Conservation (phyloP, 331 rosid species). For the Acacia concinna region DNA sequence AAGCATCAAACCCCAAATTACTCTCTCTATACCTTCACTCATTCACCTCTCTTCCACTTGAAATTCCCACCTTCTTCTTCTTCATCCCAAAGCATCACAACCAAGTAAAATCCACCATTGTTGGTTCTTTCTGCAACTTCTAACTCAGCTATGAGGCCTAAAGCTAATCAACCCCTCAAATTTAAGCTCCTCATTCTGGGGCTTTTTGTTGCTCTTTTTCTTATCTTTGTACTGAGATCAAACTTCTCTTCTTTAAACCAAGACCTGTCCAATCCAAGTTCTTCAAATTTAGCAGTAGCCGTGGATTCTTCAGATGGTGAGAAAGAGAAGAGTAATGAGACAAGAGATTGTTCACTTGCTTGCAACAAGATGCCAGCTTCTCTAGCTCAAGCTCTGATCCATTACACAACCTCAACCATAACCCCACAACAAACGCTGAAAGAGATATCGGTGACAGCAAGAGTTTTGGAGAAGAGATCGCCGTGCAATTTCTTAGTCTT, state of each 20-base stretch:
- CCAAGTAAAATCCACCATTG: constrained; percentile 26
- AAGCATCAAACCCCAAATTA: background rate
- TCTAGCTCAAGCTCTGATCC: constrained; percentile 47
- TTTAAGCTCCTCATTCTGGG: constrained; percentile 54
- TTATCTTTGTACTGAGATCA: constrained; percentile 57
- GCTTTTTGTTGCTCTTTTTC: constrained; percentile 40
- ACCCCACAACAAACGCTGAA: constrained; percentile 59
- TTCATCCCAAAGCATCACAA: background rate
- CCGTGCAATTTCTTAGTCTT: constrained; percentile 64
- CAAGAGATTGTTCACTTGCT: constrained; percentile 16
- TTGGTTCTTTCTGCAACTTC: background rate
- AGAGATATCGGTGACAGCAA: constrained; percentile 53
- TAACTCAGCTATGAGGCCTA: constrained; percentile 58
- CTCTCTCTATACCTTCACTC: background rate
- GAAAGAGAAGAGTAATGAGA: background rate
- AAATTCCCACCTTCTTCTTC: background rate
- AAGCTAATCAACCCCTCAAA: constrained; percentile 50
- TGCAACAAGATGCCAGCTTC: constrained; percentile 50
- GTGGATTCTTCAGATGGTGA: constrained; percentile 15
- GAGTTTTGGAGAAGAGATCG: constrained; percentile 39
- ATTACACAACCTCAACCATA: constrained; percentile 58
- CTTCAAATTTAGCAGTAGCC: constrained; percentile 16
- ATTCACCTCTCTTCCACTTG: background rate
- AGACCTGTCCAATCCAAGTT: constrained; percentile 14
- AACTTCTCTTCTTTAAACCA: constrained; percentile 38